These are phyloP conservation scores for Aspergillus cristatus DNA, from an alignment of 495 filamentous ascomycete genomes.

Conservation along the genomic window DNA sequence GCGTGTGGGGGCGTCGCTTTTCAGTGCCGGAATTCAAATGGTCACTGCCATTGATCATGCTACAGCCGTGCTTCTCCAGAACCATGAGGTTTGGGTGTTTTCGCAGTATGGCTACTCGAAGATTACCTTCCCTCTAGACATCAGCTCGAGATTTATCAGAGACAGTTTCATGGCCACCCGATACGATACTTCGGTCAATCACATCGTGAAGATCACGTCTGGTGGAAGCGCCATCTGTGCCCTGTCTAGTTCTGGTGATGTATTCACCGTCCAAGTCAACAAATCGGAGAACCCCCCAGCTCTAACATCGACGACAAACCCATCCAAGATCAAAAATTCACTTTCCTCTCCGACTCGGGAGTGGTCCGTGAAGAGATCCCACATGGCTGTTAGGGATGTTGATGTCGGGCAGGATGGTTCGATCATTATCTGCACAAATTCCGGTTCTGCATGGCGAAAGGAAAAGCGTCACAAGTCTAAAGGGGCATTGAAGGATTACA, in stretches of 20 bases:
- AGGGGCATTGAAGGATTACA: conserved; percentile 65
- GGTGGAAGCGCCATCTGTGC: conserved; percentile 88
- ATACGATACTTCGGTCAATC: conserved; percentile 54
- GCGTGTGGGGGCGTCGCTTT: conserved; percentile 78
- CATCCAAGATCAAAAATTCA: conserved; percentile 70
- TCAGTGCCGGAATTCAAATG: conserved; percentile 64
- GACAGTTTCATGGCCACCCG: conserved; percentile 57
- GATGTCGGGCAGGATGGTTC: conserved; percentile 88
- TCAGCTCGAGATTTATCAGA: conserved; percentile 58
- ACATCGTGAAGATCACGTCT: conserved; percentile 64
- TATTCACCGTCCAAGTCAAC: conserved; percentile 71
- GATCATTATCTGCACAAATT: conserved; percentile 86
- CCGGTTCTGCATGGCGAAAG: conserved; percentile 85
- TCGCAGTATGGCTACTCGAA: conserved; percentile 88
- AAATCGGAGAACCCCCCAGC: conserved; percentile 50
- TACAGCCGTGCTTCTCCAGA: conserved; percentile 75
- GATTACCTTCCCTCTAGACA: conserved; percentile 67
- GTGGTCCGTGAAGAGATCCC: conserved; percentile 70
- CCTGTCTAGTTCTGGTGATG: conserved; percentile 70
- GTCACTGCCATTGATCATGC: conserved; percentile 87
- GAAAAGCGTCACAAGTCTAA: conserved; percentile 74
- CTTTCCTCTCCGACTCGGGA: conserved; percentile 65
- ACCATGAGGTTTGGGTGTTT: conserved; percentile 84
- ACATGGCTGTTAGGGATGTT: conserved; percentile 80
- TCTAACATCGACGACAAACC: conserved; percentile 75